Base-by-base conservation (phyloP, 2,329 filamentous ascomycete species). In the Sclerotinia sclerotiorum region DNA sequence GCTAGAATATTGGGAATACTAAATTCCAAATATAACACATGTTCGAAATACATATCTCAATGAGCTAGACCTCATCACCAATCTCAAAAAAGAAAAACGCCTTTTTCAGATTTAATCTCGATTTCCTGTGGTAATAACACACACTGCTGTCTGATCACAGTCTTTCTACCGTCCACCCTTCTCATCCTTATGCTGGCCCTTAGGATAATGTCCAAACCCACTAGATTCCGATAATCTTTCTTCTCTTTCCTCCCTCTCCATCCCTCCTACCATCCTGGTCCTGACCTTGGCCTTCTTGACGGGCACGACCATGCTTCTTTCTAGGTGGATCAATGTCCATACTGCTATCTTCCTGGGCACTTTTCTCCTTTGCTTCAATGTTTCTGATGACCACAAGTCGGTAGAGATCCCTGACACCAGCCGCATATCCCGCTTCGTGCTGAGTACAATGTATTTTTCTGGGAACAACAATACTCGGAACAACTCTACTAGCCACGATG, bases 401-500 rank as follows among this genome's bases (percentile, higher is more conserved):
- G 6, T 35, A 61, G 11, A 61, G 10, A 2, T 61, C 58, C 15
- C 2, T n/a, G 6, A 49, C 3, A 1, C 58, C 44, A n/a, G 24
- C 29, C 0, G 27, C 44, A 0, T 35, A 49, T 24, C 11, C 42
- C 1, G 6, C 21, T 11, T 32, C 27, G 0, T 24, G 15, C 13
- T 61, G 42, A n/a, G 44, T 35, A 5, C 1, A 5, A 0, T 49
- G 27, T 3, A 27, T 49, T 0, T 32, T 35, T 2, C 10, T 13
- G 1, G 21, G 44, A 2, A 21, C 8, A 1, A 35, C 0, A 1
- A 27, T 2, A 5, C 48, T 21, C 15, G 11, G 1, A 32, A 27
- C 1, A 0, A 61, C 44, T 1, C 7, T 48, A 5, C 44, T 19
- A 1, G 58, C 44, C 27, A 61, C 5, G 1, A 24, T 48, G 3